Evolutionary conservation across 371 early-diverging fungal genomes (phyloP), one percentile per base, ranked within the genome.

Genomic region (Quaeritorhiza haematococci): DNA sequence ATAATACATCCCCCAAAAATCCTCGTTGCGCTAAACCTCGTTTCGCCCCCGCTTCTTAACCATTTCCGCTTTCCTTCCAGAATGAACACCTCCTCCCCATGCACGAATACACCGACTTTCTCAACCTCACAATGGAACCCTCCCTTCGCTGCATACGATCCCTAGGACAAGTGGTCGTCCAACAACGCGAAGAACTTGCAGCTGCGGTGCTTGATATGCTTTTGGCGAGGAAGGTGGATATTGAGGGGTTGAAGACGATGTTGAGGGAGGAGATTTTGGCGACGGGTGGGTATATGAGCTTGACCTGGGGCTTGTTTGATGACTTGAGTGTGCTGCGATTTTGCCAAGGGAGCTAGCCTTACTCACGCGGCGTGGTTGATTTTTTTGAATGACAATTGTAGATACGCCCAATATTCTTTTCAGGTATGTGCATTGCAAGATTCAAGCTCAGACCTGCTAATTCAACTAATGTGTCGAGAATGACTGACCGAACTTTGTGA

Each of bases 241-340:
- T 66, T 4, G 61, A 63, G 7, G 70, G 64, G 1, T 23, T 73
- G 19, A 48, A 29, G 19, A 57, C 51, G 26, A 50, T 73, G 19
- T 38, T 73, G 30, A 59, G 59, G 21, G 34, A 49, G 3, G 74
- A 73, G 29, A 70, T 70, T 42, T 5, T 15, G 13, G 42, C 53
- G 2, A 67, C 74, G n/a, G 68, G 56, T 10, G 33, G 19, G n/a
- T n/a, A n/a, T n/a, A n/a, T n/a, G n/a, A n/a, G n/a, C n/a, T 17
- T 17, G 17, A 17, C 21, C 21, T 38, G 17, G 21, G 21, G 21
- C 17, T n/a, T 17, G 17, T 17, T 38, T 38, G 17, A 38, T n/a
- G 17, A 38, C 17, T 38, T n/a, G 17, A 17, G 17, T 38, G 17
- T 38, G n/a, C n/a, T n/a, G n/a, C n/a, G n/a, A n/a, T n/a, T n/a